These are phyloP conservation scores for Pythium aquatile DNA, from an alignment of 352 stramenopile genomes.

Conservation along the genomic window DNA sequence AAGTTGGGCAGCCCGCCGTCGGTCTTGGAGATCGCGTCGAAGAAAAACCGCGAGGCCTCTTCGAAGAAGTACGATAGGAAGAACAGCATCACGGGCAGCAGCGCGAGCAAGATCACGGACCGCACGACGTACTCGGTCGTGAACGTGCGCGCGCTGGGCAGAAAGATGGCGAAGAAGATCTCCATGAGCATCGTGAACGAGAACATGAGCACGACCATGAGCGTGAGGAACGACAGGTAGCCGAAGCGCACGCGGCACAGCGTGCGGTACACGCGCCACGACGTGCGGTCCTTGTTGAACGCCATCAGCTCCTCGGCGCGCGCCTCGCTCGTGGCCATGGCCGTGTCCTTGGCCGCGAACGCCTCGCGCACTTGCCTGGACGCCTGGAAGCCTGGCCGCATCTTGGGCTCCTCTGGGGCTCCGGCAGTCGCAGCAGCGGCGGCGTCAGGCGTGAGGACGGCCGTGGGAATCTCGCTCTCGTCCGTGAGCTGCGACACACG, in stretches of 20 bases:
- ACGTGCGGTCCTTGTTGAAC: constrained; percentile 39
- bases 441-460: constrained; percentile 50
- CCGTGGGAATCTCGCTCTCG: constrained; percentile 8
- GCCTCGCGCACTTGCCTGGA: constrained; percentile 14
- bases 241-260: constrained; percentile 77
- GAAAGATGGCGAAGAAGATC: constrained; percentile 84
- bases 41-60: constrained; percentile 60
- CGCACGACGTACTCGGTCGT: constrained; percentile 63
- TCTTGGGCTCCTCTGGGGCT: constrained; percentile 25
- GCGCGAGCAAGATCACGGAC: constrained; percentile 50
- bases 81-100: constrained; percentile 66
- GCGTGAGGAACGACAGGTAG: constrained; percentile 78
- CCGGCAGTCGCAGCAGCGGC: constrained; percentile 22
- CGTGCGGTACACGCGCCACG: constrained; percentile 73
- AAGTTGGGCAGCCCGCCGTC: constrained; percentile 77
- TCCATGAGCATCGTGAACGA: constrained; percentile 85
- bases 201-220: constrained; percentile 84
- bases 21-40: constrained; percentile 69
- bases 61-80: constrained; percentile 85
- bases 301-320: constrained; percentile 54
- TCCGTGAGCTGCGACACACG: constrained; percentile 7
- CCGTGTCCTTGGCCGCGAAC: constrained; percentile 22
- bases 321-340: constrained; percentile 47
- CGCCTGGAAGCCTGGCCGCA: constrained; percentile 56
- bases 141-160: constrained; percentile 66